Evolutionary conservation across 805 yeast genomes (phyloP).

Genomic region (Yamadazyma akitaensis): DNA sequence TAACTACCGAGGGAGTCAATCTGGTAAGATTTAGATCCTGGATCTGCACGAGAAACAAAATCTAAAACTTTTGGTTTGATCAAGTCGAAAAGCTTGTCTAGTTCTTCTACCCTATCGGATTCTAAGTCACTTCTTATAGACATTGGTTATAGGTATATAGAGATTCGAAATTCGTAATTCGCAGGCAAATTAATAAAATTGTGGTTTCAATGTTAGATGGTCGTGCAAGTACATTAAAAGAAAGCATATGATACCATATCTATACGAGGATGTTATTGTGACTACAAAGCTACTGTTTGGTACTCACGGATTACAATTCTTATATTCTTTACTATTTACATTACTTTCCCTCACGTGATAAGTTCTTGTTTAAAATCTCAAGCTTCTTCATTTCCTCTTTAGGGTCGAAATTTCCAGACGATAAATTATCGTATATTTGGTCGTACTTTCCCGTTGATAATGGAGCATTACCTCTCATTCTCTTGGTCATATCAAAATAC

Average conservation of each 20-base stretch:
- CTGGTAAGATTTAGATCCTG: constrained; percentile 24
- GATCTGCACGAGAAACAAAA: constrained; percentile 51
- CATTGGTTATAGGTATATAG: background rate
- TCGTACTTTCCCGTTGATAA: constrained; percentile 90
- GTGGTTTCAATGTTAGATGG: background rate
- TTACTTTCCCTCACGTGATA: constrained; percentile 19
- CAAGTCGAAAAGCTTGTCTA: constrained; percentile 51
- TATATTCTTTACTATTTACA: constrained; percentile 16
- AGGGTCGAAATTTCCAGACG: constrained; percentile 80
- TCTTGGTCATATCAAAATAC: constrained; percentile 83
- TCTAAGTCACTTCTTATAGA: constrained; percentile 37
- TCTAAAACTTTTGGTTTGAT: constrained; percentile 50
- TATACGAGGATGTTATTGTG: too few relatives aligned
- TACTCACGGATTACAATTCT: too few relatives aligned
- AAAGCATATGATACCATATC: too few relatives aligned
- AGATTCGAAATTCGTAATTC: background rate
- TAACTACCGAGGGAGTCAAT: constrained; percentile 45
- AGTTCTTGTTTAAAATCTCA: constrained; percentile 53
- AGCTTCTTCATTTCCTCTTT: constrained; percentile 75
- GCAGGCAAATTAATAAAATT: background rate
- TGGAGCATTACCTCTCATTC: constrained; percentile 93
- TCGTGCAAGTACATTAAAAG: too few relatives aligned
- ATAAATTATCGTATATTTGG: constrained; percentile 75
- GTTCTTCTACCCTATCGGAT: constrained; percentile 49
- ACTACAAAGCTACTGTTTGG: too few relatives aligned